Base-by-base conservation (phyloP, 768 basidiomycete species). In the Coprinopsis sp. region DNA sequence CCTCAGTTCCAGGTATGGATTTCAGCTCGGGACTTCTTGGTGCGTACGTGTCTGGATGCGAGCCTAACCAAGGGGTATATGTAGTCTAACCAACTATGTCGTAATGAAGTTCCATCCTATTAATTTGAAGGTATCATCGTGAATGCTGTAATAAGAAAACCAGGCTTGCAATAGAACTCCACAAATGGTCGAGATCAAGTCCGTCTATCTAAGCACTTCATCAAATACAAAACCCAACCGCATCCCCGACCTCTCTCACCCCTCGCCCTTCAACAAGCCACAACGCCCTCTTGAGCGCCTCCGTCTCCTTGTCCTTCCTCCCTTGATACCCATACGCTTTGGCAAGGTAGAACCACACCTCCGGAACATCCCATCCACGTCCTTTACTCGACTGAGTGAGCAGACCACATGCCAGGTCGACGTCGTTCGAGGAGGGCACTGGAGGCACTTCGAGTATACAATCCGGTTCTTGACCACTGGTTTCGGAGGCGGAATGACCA, bases 341-440 rank as follows among this genome's bases (percentile, higher is more conserved):
- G 5, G 84, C 89, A 12, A 98, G 74, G 61, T 82, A 88, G 63
- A 87, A 95, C 95, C 95, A 99, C 21, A 88, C 94, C 62, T 98
- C 95, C 0, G 93, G 80, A 2, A 87, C 77, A 61, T 96, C 86
- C 92, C 93, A 97, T 10, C 86, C 95, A 0, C 71, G 68, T 1
- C 87, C 89, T 31, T 81, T 78, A 0, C 91, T 89, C 38, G 92
- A 59, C 52, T 87, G 80, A 1, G 77, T 77, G 22, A 98, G 73
- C 56, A 94, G 67, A 2, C 86, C 85, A 3, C 88, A 91, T 0
- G 90, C 90, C 30, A 96, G 71, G 58, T 95, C 91, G 6, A 87
- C 73, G 57, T 84, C 76, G 18, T 39, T 16, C 25, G 33, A 33
- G 18, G 40, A 18, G 14, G 18, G 25, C 14, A 37, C 6, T 7